Conservation (phyloP, 495 filamentous ascomycete species). For the Aspergillus coremiiformis region DNA sequence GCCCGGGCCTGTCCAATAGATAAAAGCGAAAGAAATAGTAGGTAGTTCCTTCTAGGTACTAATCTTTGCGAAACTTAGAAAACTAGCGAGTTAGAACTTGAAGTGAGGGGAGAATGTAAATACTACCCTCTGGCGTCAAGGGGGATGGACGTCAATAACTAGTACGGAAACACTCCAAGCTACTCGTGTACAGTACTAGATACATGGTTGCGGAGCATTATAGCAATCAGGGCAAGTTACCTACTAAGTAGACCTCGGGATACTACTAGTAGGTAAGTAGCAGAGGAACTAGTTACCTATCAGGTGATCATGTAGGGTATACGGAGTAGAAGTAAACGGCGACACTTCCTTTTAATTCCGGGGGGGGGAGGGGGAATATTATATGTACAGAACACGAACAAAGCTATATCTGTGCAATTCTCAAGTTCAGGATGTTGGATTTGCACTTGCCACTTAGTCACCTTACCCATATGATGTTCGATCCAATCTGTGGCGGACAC, state of each 20-base stretch:
- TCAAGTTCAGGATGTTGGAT: neutral
- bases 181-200: neutral
- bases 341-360: too few relatives aligned
- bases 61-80: neutral
- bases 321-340: neutral
- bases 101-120: conserved; percentile 6
- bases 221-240: neutral
- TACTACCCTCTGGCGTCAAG: neutral
- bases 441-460: neutral
- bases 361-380: neutral
- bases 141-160: conserved; percentile 6
- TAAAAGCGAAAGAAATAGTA: neutral
- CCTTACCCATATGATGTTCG: neutral
- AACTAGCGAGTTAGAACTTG: neutral
- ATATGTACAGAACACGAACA: neutral
- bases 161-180: neutral
- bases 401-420: neutral
- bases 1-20: neutral
- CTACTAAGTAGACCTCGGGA: too few relatives aligned
- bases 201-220: neutral
- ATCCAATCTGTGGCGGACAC: neutral
- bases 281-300: neutral
- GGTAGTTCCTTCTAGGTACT: neutral
- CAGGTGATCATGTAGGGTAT: neutral
- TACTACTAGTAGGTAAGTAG: neutral